phyloP scores from a whole-genome alignment of 495 filamentous ascomycete species.

The Xylaria acuta region DNA sequence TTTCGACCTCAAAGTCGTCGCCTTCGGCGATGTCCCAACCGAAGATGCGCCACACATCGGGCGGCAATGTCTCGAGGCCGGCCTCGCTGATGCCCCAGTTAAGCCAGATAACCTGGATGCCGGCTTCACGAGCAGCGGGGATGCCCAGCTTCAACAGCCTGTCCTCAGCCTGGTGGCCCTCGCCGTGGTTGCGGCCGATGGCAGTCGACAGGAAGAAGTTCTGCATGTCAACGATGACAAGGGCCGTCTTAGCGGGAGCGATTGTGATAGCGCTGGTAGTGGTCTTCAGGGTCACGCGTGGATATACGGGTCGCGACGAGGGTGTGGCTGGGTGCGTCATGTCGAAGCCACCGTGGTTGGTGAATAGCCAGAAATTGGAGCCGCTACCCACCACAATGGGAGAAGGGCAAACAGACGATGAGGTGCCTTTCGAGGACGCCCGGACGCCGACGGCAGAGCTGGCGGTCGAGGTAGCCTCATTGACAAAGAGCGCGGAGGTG shows the following conservation, averaged over 20 bases:
- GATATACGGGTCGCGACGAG: slow-evolving; percentile 14
- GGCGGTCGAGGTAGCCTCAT: background rate
- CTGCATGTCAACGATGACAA: slow-evolving; percentile 61
- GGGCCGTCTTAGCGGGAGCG: slow-evolving; percentile 50
- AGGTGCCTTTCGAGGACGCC: background rate
- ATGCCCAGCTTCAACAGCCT: slow-evolving; percentile 24
- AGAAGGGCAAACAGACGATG: background rate
- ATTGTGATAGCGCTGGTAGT: slow-evolving; percentile 43
- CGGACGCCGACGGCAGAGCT: background rate
- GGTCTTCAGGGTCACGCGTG: slow-evolving; percentile 11
- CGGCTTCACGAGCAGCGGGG: slow-evolving; percentile 31
- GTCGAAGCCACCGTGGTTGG: slow-evolving; percentile 11
- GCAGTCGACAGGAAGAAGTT: slow-evolving; percentile 62
- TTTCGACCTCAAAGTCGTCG: background rate
- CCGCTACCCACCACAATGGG: background rate
- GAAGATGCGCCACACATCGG: slow-evolving; percentile 42
- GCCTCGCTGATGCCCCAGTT: slow-evolving; percentile 44
- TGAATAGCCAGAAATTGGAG: slow-evolving; percentile 22
- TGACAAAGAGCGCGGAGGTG: background rate
- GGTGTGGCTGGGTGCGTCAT: slow-evolving; percentile 20
- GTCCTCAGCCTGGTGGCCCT: slow-evolving; percentile 8
- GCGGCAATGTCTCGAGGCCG: slow-evolving; percentile 45
- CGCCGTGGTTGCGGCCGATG: slow-evolving; percentile 67
- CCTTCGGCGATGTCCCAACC: background rate
- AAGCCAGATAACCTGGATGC: slow-evolving; percentile 40